Evolutionary conservation across 2,329 filamentous ascomycete genomes (phyloP).

Genomic region (Aspergillus ustus): DNA sequence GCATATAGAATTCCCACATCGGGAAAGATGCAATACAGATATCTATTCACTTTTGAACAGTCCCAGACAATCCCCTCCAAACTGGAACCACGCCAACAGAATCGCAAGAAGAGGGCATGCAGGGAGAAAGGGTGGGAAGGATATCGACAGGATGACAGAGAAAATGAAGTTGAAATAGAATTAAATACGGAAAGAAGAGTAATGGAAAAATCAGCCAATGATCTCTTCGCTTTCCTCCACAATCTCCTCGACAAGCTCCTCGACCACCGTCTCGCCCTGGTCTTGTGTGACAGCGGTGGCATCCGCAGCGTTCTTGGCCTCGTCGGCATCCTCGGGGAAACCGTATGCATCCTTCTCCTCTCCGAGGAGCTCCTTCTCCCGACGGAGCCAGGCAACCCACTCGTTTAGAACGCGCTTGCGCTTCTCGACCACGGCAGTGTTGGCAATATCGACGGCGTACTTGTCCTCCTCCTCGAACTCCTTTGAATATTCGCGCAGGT

Average conservation of each 20-base stretch:
- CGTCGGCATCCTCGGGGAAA: conserved; percentile 67
- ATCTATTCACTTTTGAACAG: conserved; percentile 34
- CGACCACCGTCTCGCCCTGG: conserved; percentile 77
- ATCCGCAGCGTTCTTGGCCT: conserved; percentile 56
- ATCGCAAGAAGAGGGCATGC: conserved; percentile 25
- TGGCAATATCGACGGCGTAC: conserved; percentile 89
- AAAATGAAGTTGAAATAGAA: conserved; percentile 32
- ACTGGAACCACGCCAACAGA: conserved; percentile 26
- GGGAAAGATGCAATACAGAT: conserved; percentile 29
- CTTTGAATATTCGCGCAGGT: conserved; percentile 93
- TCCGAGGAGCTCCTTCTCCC: conserved; percentile 70
- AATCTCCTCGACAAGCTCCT: conserved; percentile 87
- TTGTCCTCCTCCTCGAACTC: conserved; percentile 94
- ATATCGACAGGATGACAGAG: conserved; percentile 35
- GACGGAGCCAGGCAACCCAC: conserved; percentile 83
- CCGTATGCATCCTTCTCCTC: conserved; percentile 73
- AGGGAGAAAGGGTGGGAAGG: conserved; percentile 19
- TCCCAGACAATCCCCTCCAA: conserved; percentile 23
- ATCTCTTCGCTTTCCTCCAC: conserved; percentile 83
- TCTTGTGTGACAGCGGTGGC: conserved; percentile 63
- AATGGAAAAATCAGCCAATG: conserved; percentile 44
- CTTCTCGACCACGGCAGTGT: conserved; percentile 89
- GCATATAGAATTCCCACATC: conserved; percentile 25
- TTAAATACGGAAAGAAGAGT: conserved; percentile 30
- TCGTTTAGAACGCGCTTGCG: conserved; percentile 81